Conservation (phyloP, 2,329 filamentous ascomycete species). For the Diplodia intermedia region DNA sequence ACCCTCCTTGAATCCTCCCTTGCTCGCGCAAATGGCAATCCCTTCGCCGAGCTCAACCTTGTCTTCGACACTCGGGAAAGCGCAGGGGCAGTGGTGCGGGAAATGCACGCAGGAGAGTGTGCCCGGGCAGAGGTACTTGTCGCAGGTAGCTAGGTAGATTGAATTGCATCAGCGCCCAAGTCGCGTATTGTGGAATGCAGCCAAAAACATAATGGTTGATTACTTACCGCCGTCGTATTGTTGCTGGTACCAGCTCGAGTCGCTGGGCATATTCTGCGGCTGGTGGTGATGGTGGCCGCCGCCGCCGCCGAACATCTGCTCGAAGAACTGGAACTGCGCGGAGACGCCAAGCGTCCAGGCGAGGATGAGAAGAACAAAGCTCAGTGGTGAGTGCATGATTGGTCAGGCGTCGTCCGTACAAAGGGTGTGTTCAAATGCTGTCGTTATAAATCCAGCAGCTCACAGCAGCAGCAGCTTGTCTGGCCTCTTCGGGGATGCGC, state of each 20-base stretch:
- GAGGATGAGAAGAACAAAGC: constrained; percentile 42
- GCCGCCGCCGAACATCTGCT: constrained; percentile 88
- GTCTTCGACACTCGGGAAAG: constrained; percentile 71
- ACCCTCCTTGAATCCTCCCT: constrained; percentile 74
- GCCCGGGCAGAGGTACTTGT: constrained; percentile 92
- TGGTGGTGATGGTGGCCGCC: constrained; percentile 65
- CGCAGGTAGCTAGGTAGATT: constrained; percentile 72
- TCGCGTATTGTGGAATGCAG: background rate
- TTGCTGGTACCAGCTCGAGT: constrained; percentile 78
- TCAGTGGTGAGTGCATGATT: constrained; percentile 38
- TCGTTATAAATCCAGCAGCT: background rate
- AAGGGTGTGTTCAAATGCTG: background rate
- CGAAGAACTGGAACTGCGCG: constrained; percentile 96
- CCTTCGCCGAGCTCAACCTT: constrained; percentile 76
- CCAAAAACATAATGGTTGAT: background rate
- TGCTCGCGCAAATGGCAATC: constrained; percentile 74
- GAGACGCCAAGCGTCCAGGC: constrained; percentile 66
- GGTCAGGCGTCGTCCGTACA: background rate
- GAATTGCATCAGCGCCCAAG: background rate
- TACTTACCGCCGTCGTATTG: constrained; percentile 70
- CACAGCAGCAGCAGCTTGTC: constrained; percentile 11
- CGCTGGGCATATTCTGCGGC: constrained; percentile 81
- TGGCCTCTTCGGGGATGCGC: constrained; percentile 23
- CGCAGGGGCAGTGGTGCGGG: constrained; percentile 95
- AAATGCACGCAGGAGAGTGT: constrained; percentile 95